A percentile compares a stretch with the other conserved stretches of the same genome.
These are phyloP conservation scores for Gastrodia elata DNA, from an alignment of 106 monocot species.

Conservation along the genomic window DNA sequence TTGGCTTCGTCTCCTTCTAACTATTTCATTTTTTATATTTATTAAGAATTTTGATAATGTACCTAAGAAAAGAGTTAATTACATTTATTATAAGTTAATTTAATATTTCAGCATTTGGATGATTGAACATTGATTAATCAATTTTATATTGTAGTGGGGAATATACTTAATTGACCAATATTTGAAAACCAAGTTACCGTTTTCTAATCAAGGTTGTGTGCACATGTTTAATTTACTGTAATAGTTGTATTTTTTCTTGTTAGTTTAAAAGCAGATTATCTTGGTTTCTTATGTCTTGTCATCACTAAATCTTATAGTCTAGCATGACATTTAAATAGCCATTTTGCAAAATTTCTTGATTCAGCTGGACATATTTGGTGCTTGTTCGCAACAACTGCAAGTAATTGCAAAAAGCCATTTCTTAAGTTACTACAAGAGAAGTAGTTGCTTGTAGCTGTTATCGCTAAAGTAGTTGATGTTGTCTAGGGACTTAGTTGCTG, in stretches of 20 bases:
- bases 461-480: too few species aligned
- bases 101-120: neutral
- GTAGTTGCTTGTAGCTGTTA: too few species aligned
- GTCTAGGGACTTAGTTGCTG: too few species aligned
- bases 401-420: too few species aligned
- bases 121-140: neutral
- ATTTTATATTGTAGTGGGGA: neutral
- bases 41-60: too few species aligned
- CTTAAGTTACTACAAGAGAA: too few species aligned
- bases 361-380: too few species aligned
- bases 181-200: neutral
- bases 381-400: too few species aligned
- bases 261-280: neutral
- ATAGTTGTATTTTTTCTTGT: neutral
- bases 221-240: neutral
- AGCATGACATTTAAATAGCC: neutral
- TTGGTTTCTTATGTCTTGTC: neutral
- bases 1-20: too few species aligned
- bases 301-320: neutral
- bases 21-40: too few species aligned
- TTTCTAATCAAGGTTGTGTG: neutral
- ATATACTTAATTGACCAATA: neutral
- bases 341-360: neutral
- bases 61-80: too few species aligned
- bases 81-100: too few species aligned